phyloP scores from a whole-genome alignment of 345 rosid genomes.

The Eucalyptus cladocalyx region DNA sequence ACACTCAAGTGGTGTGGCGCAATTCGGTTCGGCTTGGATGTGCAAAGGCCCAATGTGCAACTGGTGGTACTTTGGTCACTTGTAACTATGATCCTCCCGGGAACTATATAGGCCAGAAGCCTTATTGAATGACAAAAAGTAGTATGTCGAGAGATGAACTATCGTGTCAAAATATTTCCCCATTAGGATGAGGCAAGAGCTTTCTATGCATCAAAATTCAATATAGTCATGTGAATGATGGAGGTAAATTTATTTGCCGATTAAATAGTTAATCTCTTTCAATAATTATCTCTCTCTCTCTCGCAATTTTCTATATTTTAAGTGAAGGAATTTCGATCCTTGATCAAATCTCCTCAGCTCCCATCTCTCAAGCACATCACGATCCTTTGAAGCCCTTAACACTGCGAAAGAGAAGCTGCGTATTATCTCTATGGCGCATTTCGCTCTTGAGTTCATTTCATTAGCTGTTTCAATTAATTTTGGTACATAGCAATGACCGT shows the following conservation, averaged over 20 bases:
- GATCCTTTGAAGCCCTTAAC: background rate
- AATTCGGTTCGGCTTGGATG: background rate
- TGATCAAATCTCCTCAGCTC: background rate
- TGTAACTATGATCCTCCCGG: constrained; percentile 16
- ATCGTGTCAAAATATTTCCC: background rate
- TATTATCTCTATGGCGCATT: background rate
- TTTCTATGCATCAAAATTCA: background rate
- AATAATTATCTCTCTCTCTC: background rate
- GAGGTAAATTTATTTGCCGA: background rate
- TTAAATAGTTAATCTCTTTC: background rate
- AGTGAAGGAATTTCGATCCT: background rate
- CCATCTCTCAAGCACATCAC: background rate
- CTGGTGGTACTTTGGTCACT: background rate
- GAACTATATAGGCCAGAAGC: background rate
- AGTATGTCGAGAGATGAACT: background rate
- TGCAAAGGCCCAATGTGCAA: background rate
- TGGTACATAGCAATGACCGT: background rate
- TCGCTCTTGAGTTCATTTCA: background rate
- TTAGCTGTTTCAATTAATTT: background rate
- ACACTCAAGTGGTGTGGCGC: constrained; percentile 4
- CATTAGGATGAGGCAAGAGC: background rate
- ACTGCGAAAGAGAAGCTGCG: background rate
- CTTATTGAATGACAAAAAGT: background rate
- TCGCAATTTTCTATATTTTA: background rate
- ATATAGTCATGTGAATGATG: background rate